Evolutionary conservation across 2,329 filamentous ascomycete species (phyloP).

Genomic region (Fusarium sp.): DNA sequence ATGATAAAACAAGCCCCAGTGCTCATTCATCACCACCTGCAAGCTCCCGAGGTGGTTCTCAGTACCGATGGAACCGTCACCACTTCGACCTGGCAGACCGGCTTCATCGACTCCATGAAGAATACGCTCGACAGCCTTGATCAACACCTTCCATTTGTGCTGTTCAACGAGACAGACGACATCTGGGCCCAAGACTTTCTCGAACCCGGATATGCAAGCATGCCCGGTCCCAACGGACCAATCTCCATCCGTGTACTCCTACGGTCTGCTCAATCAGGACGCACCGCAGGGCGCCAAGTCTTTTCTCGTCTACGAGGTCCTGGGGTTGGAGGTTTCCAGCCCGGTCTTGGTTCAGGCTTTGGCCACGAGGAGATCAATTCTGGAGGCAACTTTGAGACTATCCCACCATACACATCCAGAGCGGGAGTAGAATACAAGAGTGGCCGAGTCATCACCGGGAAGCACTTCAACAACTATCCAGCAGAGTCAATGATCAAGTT

Average conservation of each 20-base stretch:
- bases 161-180: conserved; percentile 42
- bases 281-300: conserved; percentile 45
- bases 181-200: conserved; percentile 54
- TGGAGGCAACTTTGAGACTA: conserved; percentile 51
- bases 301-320: conserved; percentile 46
- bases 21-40: conserved; percentile 51
- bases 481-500: conserved; percentile 40
- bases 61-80: conserved; percentile 18
- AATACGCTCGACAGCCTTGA: conserved; percentile 17
- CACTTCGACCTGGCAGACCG: neutral
- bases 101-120: conserved; percentile 37
- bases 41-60: conserved; percentile 44
- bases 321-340: conserved; percentile 47
- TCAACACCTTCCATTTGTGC: conserved; percentile 30
- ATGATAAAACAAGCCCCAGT: conserved; percentile 51
- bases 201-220: conserved; percentile 52
- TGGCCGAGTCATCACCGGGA: conserved; percentile 37
- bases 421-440: conserved; percentile 37
- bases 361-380: conserved; percentile 33
- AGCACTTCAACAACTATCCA: neutral
- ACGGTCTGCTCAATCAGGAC: conserved; percentile 42
- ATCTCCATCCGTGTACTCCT: conserved; percentile 49
- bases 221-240: conserved; percentile 49
- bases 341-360: conserved; percentile 1
- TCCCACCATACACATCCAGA: conserved; percentile 45